Conservation (phyloP, 1,139 yeast genomes). For the Diutina neorugosa region DNA sequence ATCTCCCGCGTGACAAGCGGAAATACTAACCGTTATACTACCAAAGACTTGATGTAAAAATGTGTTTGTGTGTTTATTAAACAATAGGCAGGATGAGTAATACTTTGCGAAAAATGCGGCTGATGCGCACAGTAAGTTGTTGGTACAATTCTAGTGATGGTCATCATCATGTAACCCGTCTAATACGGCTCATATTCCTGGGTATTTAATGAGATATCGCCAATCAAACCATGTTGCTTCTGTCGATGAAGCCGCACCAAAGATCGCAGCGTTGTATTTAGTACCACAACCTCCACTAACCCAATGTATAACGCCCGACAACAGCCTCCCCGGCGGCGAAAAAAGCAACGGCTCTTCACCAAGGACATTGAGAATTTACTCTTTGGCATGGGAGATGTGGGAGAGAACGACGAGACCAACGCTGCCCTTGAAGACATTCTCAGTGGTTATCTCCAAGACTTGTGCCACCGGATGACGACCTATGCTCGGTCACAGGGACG, state of each 20-base stretch:
- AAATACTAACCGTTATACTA: not conserved
- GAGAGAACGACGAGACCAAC: constrained; percentile 69
- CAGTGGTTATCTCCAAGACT: constrained; percentile 60
- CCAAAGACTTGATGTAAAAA: not conserved
- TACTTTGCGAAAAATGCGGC: not conserved
- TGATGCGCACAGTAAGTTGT: too few relatives aligned
- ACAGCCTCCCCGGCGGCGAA: constrained; percentile 10
- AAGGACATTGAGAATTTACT: constrained; percentile 63
- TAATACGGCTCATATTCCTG: too few relatives aligned
- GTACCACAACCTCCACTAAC: not conserved
- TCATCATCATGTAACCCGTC: too few relatives aligned
- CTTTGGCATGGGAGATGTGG: constrained; percentile 80
- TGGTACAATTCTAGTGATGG: too few relatives aligned
- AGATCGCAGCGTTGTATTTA: not conserved
- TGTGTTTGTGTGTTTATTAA: not conserved
- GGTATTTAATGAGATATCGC: not conserved
- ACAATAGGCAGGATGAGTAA: not conserved
- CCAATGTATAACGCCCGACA: not conserved
- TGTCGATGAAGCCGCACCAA: not conserved
- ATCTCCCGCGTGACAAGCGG: not conserved
- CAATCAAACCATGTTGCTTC: not conserved
- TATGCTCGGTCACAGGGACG: constrained; percentile 31
- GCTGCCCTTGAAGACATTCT: constrained; percentile 77
- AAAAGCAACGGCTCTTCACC: constrained; percentile 36
- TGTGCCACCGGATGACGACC: constrained; percentile 31